A percentile compares a stretch with the other conserved stretches of the same genome.
Evolutionary conservation across 352 stramenopile genomes (phyloP).

Genomic region (Phytophthora capsici): DNA sequence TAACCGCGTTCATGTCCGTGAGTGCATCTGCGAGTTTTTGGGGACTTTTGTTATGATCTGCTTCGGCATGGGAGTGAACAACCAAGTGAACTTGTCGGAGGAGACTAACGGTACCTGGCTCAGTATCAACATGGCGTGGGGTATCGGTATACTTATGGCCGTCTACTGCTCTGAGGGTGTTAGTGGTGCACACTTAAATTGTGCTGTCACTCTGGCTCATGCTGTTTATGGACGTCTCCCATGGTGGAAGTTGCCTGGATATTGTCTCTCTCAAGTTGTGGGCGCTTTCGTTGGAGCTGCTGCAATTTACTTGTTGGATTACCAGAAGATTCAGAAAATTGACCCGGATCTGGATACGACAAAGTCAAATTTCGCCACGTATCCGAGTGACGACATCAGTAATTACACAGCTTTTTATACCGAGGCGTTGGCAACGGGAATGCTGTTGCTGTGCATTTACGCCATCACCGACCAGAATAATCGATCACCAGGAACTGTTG

Average conservation of each 20-base stretch:
- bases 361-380: constrained; percentile 24
- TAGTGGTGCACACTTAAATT: constrained; percentile 23
- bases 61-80: constrained; percentile 34
- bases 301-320: constrained; percentile 25
- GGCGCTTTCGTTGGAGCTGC: constrained; percentile 23
- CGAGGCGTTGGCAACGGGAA: constrained; percentile 16
- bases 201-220: constrained; percentile 14
- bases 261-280: constrained; percentile 21
- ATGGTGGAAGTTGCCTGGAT: constrained; percentile 30
- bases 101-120: constrained; percentile 27
- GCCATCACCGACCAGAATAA: constrained; percentile 31
- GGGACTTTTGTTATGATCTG: constrained; percentile 34
- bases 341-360: constrained; percentile 21
- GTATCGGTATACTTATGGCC: constrained; percentile 24
- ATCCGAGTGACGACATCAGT: constrained; percentile 25
- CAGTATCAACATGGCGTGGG: constrained; percentile 30
- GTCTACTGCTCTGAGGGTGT: constrained; percentile 30
- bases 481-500: constrained; percentile 12
- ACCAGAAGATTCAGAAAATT: constrained; percentile 23
- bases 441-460: constrained; percentile 28
- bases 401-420: constrained; percentile 31
- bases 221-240: constrained; percentile 19
- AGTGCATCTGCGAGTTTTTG: constrained; percentile 21
- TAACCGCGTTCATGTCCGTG: constrained; percentile 12
- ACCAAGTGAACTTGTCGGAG: constrained; percentile 18